These are phyloP conservation scores for Phytophthora pisi DNA, from an alignment of 352 stramenopile species.

Conservation along the genomic window DNA sequence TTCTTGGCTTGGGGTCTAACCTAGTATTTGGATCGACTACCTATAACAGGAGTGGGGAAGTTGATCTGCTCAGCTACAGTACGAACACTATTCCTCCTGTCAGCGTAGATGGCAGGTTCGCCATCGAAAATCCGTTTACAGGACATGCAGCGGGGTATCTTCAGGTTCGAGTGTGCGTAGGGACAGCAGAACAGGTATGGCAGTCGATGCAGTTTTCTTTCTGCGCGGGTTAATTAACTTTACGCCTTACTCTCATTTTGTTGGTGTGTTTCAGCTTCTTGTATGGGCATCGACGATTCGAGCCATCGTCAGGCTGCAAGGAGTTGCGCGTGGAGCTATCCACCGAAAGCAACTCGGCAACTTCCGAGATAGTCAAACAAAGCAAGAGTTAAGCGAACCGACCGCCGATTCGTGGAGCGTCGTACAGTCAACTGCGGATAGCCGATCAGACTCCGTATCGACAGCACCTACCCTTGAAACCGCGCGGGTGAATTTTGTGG, in stretches of 20 bases:
- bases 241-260: not conserved
- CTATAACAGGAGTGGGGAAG: not conserved
- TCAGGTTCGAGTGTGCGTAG: conserved; percentile 41
- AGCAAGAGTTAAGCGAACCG: not conserved
- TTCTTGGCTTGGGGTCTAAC: not conserved
- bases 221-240: not conserved
- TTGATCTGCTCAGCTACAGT: not conserved
- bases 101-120: conserved; percentile 38
- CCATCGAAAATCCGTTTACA: conserved; percentile 54
- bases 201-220: not conserved
- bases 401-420: too few relatives aligned
- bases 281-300: conserved; percentile 32
- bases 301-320: conserved; percentile 44
- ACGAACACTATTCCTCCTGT: conserved; percentile 31
- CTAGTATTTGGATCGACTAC: not conserved
- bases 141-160: conserved; percentile 41
- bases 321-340: conserved; percentile 34
- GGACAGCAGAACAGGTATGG: conserved; percentile 61
- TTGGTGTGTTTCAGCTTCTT: conserved; percentile 29
- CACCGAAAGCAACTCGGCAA: conserved; percentile 8
- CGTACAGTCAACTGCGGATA: not conserved
- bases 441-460: not conserved
- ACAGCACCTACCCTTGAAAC: not conserved
- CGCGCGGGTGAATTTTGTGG: not conserved
- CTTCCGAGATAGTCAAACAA: not conserved